Evolutionary conservation across 1,284 basidiomycete genomes (phyloP).

Genomic region (Cyathus olla): DNA sequence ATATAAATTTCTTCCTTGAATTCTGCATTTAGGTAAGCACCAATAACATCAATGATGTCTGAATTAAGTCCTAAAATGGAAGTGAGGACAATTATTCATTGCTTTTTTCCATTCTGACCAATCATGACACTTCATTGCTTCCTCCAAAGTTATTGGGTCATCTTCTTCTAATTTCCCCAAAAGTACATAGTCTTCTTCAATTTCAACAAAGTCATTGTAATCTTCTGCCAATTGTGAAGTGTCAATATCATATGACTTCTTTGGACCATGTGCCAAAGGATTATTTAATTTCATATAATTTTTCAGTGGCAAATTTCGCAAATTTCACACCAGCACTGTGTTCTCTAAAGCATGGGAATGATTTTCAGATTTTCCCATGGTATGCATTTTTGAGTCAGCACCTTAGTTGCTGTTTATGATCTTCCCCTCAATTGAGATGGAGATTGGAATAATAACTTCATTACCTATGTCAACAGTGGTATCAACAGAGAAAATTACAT

Average conservation of each 20-base stretch:
- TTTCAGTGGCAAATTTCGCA: no score
- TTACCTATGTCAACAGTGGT: neutral
- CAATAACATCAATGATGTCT: conserved; percentile 54
- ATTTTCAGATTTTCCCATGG: no score
- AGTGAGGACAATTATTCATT: conserved; percentile 36
- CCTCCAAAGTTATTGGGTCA: neutral
- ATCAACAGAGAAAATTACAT: neutral
- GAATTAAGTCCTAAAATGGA: conserved; percentile 42
- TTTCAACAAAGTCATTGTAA: neutral
- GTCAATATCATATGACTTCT: no score
- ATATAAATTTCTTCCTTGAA: conserved; percentile 53
- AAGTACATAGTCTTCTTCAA: neutral
- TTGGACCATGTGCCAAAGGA: no score
- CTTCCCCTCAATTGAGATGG: neutral
- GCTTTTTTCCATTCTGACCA: neutral
- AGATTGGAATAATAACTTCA: neutral
- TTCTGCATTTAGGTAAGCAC: conserved; percentile 51
- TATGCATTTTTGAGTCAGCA: no score
- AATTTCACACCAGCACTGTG: no score
- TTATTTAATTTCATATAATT: no score
- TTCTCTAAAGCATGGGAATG: no score
- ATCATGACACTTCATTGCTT: neutral
- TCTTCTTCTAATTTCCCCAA: neutral
- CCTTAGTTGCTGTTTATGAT: neutral
- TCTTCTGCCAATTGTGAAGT: no score